phyloP scores from a whole-genome alignment of 2,329 filamentous ascomycete species.

The Alternaria metachromatica region DNA sequence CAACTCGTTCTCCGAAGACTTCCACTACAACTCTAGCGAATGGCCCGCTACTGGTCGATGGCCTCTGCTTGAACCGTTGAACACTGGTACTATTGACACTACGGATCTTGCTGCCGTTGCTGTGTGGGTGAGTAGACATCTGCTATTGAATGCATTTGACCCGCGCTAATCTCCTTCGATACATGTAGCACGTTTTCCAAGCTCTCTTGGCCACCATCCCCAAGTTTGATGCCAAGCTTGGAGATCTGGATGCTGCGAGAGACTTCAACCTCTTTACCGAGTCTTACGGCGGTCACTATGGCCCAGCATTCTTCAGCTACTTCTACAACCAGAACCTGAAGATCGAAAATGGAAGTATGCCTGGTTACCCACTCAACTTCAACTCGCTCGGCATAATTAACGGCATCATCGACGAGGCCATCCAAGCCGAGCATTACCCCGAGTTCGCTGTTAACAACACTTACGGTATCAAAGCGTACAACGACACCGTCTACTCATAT shows the following conservation, averaged over 20 bases:
- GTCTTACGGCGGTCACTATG: constrained; percentile 58
- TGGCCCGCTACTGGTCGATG: constrained; percentile 56
- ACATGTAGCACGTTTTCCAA: constrained; percentile 29
- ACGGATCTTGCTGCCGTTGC: constrained; percentile 63
- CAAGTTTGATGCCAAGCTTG: constrained; percentile 43
- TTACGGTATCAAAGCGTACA: constrained; percentile 62
- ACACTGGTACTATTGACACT: constrained; percentile 59
- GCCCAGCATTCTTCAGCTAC: constrained; percentile 63
- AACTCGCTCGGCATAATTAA: constrained; percentile 62
- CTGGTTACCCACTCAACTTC: constrained; percentile 60
- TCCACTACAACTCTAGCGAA: constrained; percentile 52
- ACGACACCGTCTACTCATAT: constrained; percentile 66
- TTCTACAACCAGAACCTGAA: constrained; percentile 64
- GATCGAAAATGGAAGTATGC: constrained; percentile 58
- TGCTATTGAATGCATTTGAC: neutral
- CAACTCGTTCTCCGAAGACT: constrained; percentile 53
- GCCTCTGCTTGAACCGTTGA: constrained; percentile 51
- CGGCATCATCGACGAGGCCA: constrained; percentile 52
- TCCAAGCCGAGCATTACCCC: constrained; percentile 59
- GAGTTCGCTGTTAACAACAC: constrained; percentile 63
- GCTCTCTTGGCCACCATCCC: constrained; percentile 30
- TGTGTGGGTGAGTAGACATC: constrained; percentile 27
- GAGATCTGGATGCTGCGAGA: constrained; percentile 45
- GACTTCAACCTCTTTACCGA: constrained; percentile 64
- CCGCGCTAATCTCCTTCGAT: neutral